Base-by-base conservation (phyloP, 345 rosid species). In the Lepidium didymum region DNA sequence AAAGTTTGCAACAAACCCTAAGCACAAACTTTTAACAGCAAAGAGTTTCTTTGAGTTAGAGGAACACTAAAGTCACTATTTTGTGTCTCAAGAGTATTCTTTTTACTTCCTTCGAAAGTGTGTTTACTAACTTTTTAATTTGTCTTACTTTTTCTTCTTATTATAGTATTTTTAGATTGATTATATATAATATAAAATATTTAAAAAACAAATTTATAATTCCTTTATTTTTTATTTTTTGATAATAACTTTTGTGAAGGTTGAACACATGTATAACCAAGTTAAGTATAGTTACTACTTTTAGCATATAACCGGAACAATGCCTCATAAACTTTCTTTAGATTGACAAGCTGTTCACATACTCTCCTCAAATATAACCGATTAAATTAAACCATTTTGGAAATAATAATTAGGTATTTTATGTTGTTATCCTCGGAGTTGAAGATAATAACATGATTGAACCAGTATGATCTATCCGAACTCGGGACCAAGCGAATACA, bases 31-130 rank as follows among this genome's bases (percentile, higher is more conserved):
- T 66, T 66, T 66, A 67, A 66, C 68, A 60, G 51, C 51, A 52
- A 52, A 14, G 69, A 10, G 27, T 52, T 67, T n/a, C 68, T 74
- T 74, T 42, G 57, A 67, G 54, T 52, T 34, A 43, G 57, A 60
- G 77, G 73, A 63, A 74, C 68, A 74, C 45, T 13, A 59, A 60
- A 60, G 67, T 72, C 64, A 61, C 54, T 60, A 53, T 67, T 74
- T 56, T 74, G 77, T 62, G 78, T 67, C 73, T 67, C 78, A 67
- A 74, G 73, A 18, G 52, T 74, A 37, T 64, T 72, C 41, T 49
- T 65, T 23, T 66, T 34, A 66, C 77, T 74, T 74, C 56, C 0
- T 10, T 43, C 43, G 50, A 52, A 74, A 74, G 77, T 41, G 77
- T 41, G 50, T 74, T 67, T 67, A 59, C 73, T 74, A 13, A 60